A percentile compares a stretch with the other conserved stretches of the same genome.
Evolutionary conservation across 148 eudicot species (phyloP).

Genomic region (Chenopodium album): DNA sequence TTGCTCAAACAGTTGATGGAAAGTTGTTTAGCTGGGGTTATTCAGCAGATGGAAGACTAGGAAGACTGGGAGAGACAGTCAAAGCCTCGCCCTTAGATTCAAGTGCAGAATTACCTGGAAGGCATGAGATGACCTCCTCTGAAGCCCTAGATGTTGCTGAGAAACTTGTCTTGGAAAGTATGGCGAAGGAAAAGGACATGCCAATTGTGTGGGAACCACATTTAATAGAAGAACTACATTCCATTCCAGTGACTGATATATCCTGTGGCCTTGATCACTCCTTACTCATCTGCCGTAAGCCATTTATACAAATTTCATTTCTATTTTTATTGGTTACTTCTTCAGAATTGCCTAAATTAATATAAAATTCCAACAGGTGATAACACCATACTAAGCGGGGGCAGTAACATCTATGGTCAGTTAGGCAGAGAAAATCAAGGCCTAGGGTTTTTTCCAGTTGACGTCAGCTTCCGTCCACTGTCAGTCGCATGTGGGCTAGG

Average conservation of each 20-base stretch:
- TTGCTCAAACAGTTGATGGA: conserved; percentile 71
- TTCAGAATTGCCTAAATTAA: not conserved
- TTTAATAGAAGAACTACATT: conserved; percentile 50
- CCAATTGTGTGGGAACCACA: conserved; percentile 90
- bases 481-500: conserved; percentile 82
- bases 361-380: conserved; percentile 48
- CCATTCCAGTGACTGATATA: conserved; percentile 50
- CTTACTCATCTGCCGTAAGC: conserved; percentile 76
- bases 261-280: conserved; percentile 96
- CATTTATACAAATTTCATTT: not conserved
- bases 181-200: conserved; percentile 89
- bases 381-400: conserved; percentile 73
- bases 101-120: conserved; percentile 26
- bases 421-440: conserved; percentile 59
- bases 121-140: conserved; percentile 29
- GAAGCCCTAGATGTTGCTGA: conserved; percentile 61
- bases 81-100: conserved; percentile 68
- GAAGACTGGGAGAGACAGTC: conserved; percentile 52
- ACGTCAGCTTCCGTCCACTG: conserved; percentile 42
- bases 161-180: conserved; percentile 67
- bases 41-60: conserved; percentile 92
- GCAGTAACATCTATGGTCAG: conserved; percentile 82
- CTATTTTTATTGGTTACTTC: not conserved
- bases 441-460: conserved; percentile 63
- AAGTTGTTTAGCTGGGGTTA: conserved; percentile 97